Percentiles rank a stretch among this genome's conserved stretches.
Evolutionary conservation across 1,284 basidiomycete species (phyloP).

Genomic region (Volvariella volvacea): DNA sequence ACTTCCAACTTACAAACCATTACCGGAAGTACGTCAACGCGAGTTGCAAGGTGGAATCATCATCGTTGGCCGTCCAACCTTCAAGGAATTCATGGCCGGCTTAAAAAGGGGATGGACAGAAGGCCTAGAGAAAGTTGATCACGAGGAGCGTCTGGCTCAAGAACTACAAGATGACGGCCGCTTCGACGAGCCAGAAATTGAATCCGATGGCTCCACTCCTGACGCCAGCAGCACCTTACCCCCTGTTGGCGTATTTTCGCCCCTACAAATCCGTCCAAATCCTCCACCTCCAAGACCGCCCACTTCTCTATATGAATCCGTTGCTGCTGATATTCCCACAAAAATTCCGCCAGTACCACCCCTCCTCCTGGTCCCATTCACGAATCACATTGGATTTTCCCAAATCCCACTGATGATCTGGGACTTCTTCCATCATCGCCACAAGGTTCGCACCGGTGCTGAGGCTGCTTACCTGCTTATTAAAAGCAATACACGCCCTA

Average conservation of each 20-base stretch:
- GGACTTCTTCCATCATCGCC: slow-evolving; percentile 90
- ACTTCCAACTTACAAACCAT: slow-evolving; percentile 53
- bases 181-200: slow-evolving; percentile 63
- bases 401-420: slow-evolving; percentile 88
- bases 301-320: slow-evolving; percentile 19
- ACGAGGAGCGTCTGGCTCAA: slow-evolving; percentile 70
- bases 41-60: slow-evolving; percentile 81
- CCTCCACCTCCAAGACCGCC: slow-evolving; percentile 16
- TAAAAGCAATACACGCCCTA: slow-evolving; percentile 56
- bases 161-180: slow-evolving; percentile 66
- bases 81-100: slow-evolving; percentile 94
- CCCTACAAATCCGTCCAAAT: slow-evolving; percentile 26
- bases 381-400: slow-evolving; percentile 79
- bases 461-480: slow-evolving; percentile 80
- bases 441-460: slow-evolving; percentile 72
- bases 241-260: slow-evolving; percentile 29
- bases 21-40: slow-evolving; percentile 48
- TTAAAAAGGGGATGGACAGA: slow-evolving; percentile 84
- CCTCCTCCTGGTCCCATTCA: slow-evolving; percentile 83
- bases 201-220: slow-evolving; percentile 19
- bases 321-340: slow-evolving; percentile 44
- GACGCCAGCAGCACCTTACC: slow-evolving; percentile 24
- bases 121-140: slow-evolving; percentile 61
- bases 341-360: slow-evolving; percentile 76
- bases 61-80: slow-evolving; percentile 84